Evolutionary conservation across 2,329 filamentous ascomycete species (phyloP).

Genomic region (Sordariomycetes sp.): DNA sequence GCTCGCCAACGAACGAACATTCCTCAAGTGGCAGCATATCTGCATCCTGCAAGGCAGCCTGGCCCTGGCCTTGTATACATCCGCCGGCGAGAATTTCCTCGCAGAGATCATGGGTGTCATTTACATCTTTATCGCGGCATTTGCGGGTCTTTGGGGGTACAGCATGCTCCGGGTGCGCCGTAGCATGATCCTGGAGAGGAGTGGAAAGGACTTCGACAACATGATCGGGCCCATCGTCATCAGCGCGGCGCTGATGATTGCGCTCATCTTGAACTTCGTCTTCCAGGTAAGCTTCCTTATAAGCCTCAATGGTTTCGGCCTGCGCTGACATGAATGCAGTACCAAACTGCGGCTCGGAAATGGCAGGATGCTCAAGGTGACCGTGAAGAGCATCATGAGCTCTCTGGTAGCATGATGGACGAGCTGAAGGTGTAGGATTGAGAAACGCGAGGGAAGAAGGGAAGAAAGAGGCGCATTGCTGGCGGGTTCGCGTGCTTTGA

Average conservation of each 20-base stretch:
- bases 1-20: slow-evolving; percentile 96
- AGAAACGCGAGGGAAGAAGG: too few relatives aligned
- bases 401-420: not conserved
- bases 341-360: not conserved
- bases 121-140: slow-evolving; percentile 74
- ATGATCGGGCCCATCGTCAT: slow-evolving; percentile 76
- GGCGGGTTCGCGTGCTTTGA: too few relatives aligned
- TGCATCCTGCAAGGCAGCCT: slow-evolving; percentile 77
- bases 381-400: not conserved
- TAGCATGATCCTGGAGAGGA: slow-evolving; percentile 73
- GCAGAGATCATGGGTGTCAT: slow-evolving; percentile 72
- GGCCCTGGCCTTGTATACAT: slow-evolving; percentile 79
- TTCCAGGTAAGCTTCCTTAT: slow-evolving; percentile 59
- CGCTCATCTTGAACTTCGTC: slow-evolving; percentile 77
- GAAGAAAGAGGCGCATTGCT: too few relatives aligned
- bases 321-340: not conserved
- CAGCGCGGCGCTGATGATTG: slow-evolving; percentile 67
- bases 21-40: slow-evolving; percentile 98
- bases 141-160: slow-evolving; percentile 83
- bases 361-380: too few relatives aligned
- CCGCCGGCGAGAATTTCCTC: slow-evolving; percentile 69
- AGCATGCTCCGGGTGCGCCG: slow-evolving; percentile 68
- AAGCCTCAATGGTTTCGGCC: not conserved
- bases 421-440: not conserved
- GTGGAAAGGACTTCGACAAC: slow-evolving; percentile 89